These are phyloP conservation scores for Cordyceps tenuipes DNA, from an alignment of 2,329 filamentous ascomycete species.

Conservation along the genomic window DNA sequence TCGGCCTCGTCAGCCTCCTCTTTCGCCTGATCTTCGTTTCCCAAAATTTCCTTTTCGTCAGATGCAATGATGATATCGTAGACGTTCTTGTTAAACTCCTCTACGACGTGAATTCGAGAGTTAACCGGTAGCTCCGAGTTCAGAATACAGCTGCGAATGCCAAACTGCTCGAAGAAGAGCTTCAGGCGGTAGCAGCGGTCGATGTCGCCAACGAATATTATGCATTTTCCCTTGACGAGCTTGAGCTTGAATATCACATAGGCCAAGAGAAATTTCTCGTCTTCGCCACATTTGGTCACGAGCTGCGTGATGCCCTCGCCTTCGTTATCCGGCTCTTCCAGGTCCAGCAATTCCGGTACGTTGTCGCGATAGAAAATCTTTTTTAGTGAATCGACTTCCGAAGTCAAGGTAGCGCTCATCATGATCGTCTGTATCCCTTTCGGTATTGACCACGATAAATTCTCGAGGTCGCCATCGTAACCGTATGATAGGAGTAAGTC, in stretches of 20 bases:
- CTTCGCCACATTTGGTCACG: conserved; percentile 86
- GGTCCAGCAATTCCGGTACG: conserved; percentile 68
- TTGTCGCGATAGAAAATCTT: conserved; percentile 64
- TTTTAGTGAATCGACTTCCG: conserved; percentile 79
- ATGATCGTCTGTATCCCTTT: conserved; percentile 83
- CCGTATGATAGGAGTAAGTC: conserved; percentile 91
- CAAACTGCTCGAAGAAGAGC: conserved; percentile 93
- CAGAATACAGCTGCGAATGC: conserved; percentile 83
- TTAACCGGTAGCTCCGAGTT: conserved; percentile 95
- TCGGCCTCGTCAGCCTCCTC: conserved; percentile 33
- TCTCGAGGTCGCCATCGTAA: conserved; percentile 82
- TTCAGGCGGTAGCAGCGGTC: conserved; percentile 87
- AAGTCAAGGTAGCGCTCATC: conserved; percentile 86
- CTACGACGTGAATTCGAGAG: conserved; percentile 84
- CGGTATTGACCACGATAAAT: conserved; percentile 67
- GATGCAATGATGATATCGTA: conserved; percentile 98
- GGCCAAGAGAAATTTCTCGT: conserved; percentile 88
- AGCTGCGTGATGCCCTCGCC: conserved; percentile 76
- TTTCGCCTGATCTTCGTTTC: conserved; percentile 45
- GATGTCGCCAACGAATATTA: conserved; percentile 67
- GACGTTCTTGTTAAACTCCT: conserved; percentile 93
- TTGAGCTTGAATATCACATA: conserved; percentile 96
- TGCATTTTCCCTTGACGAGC: conserved; percentile 83
- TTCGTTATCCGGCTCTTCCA: conserved; percentile 75
- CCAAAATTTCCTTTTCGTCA: conserved; percentile 74